Evolutionary conservation across 345 rosid genomes (phyloP).

Genomic region (Rhizophora mangle): DNA sequence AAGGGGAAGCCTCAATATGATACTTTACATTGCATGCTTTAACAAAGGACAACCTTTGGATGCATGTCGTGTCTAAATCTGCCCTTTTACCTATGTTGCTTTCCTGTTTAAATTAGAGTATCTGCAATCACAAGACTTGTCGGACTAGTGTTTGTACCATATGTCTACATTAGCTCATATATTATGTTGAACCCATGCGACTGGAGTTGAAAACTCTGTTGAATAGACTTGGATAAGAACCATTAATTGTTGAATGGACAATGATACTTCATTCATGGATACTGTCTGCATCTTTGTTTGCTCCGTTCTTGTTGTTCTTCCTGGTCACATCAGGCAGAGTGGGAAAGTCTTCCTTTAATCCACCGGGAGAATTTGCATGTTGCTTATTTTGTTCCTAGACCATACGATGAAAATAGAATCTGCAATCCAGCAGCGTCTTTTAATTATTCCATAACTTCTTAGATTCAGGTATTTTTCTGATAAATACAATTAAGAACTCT

Average conservation of each 20-base stretch:
- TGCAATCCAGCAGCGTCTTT: not conserved
- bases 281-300: not conserved
- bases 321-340: not conserved
- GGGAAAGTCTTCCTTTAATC: no score
- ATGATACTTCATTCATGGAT: conserved; percentile 4
- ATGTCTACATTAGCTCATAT: conserved; percentile 28
- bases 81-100: conserved; percentile 19
- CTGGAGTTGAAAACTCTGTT: conserved; percentile 22
- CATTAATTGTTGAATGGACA: conserved; percentile 23
- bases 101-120: conserved; percentile 26
- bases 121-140: conserved; percentile 40
- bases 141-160: conserved; percentile 40
- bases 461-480: not conserved
- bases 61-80: conserved; percentile 28
- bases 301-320: not conserved
- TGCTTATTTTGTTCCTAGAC: not conserved
- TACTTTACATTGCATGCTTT: conserved; percentile 28
- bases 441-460: not conserved
- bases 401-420: no score
- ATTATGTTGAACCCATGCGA: conserved; percentile 27
- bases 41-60: conserved; percentile 30
- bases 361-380: not conserved
- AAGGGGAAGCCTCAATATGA: conserved; percentile 60
- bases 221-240: conserved; percentile 17
- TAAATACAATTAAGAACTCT: not conserved